Percentiles rank a stretch among this genome's conserved stretches.
Conservation (phyloP, 805 yeast genomes). For the Suhomyces sp. region DNA sequence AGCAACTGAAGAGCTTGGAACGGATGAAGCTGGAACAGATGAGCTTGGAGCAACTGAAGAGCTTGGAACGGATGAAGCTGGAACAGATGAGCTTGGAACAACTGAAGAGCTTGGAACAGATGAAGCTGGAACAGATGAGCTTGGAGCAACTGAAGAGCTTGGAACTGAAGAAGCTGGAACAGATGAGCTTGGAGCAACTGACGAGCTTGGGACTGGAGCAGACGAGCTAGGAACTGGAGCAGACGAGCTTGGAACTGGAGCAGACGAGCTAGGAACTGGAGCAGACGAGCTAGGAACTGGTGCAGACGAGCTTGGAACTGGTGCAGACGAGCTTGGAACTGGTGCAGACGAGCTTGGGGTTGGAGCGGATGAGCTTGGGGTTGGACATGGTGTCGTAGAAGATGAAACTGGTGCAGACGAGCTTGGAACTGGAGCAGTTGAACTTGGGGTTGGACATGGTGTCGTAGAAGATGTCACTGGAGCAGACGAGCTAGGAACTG, state of each 20-base stretch:
- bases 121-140: too few species aligned
- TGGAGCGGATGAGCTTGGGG: not conserved
- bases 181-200: not conserved
- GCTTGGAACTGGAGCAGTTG: too few species aligned
- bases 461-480: too few species aligned
- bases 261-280: not conserved
- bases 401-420: not conserved
- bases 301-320: not conserved
- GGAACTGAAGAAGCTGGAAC: too few species aligned
- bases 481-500: too few species aligned
- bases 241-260: conserved; percentile 1
- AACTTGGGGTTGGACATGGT: too few species aligned
- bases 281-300: too few species aligned
- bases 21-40: conserved; percentile 3
- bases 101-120: not conserved
- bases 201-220: conserved; percentile 2
- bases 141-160: not conserved
- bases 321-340: not conserved
- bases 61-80: not conserved
- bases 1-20: not conserved
- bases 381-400: too few species aligned
- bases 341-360: not conserved
- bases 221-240: not conserved
- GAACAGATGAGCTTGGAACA: not conserved
- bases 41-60: not conserved